Conservation (phyloP, 2,329 filamentous ascomycete genomes). For the Sporothrix pseudoabietina region DNA sequence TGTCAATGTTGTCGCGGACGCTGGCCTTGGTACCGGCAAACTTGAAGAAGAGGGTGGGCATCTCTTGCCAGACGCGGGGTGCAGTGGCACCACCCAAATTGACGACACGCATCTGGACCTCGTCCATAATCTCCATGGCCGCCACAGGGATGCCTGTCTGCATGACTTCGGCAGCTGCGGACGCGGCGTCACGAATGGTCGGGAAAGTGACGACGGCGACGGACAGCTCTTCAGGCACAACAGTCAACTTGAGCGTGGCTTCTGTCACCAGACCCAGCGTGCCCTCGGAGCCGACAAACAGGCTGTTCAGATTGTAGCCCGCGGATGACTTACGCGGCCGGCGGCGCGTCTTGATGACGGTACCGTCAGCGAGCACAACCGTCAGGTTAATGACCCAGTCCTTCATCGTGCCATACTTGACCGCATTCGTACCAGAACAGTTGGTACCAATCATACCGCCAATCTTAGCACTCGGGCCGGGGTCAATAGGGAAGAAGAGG, state of each 20-base stretch:
- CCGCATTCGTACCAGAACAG: constrained; percentile 76
- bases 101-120: constrained; percentile 82
- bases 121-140: constrained; percentile 85
- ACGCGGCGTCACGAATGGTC: constrained; percentile 72
- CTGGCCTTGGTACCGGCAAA: constrained; percentile 77
- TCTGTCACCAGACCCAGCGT: constrained; percentile 81
- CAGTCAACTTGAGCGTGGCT: constrained; percentile 76
- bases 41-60: constrained; percentile 81
- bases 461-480: constrained; percentile 71
- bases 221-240: constrained; percentile 73
- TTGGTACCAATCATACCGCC: constrained; percentile 83
- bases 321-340: constrained; percentile 80
- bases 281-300: constrained; percentile 82
- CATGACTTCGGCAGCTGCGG: constrained; percentile 75
- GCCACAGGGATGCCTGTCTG: constrained; percentile 72
- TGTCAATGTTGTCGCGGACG: constrained; percentile 74
- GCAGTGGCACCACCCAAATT: constrained; percentile 72
- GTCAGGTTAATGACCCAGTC: constrained; percentile 85
- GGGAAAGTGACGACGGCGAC: constrained; percentile 82
- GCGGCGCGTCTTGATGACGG: constrained; percentile 74
- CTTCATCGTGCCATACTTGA: constrained; percentile 83
- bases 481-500: constrained; percentile 89
- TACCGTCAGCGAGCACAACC: constrained; percentile 76
- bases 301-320: constrained; percentile 77
- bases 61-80: constrained; percentile 70